Conservation (phyloP, 495 filamentous ascomycete species). For the Annulohypoxylon bovei region DNA sequence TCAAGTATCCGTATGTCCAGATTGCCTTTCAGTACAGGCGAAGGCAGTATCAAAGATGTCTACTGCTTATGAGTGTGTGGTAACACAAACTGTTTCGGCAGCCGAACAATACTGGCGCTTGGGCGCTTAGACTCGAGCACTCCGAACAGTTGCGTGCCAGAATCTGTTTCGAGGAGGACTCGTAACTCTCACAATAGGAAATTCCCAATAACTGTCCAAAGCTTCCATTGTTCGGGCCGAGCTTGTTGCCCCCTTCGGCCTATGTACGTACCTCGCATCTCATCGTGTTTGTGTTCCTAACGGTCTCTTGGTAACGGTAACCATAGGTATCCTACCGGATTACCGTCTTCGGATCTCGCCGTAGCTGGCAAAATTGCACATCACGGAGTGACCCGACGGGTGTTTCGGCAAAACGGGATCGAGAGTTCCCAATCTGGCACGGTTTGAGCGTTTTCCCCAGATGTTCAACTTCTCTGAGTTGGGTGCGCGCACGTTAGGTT, state of each 20-base stretch:
- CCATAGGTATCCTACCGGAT: not conserved
- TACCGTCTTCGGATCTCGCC: not conserved
- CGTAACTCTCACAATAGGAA: not conserved
- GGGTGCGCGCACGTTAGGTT: not conserved
- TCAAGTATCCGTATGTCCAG: not conserved
- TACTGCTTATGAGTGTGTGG: not conserved
- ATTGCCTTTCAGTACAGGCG: not conserved
- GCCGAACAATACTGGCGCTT: not conserved
- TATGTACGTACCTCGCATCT: not conserved
- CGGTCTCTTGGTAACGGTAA: not conserved
- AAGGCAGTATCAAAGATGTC: not conserved
- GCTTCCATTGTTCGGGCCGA: not conserved
- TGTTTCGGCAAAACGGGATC: not conserved
- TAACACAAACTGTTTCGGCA: slow-evolving; percentile 34
- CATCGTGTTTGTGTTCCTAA: not conserved
- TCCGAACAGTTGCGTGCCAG: not conserved
- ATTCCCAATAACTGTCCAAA: not conserved
- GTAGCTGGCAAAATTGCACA: not conserved
- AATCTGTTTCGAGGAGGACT: not conserved
- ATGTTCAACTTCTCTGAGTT: not conserved
- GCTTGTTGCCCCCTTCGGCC: not conserved
- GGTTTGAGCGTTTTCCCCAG: not conserved
- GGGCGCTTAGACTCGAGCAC: not conserved
- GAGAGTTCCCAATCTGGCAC: not conserved
- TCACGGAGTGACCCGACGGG: not conserved